phyloP scores from a whole-genome alignment of 1,284 basidiomycete species.

The Singerocomus inundabilis region DNA sequence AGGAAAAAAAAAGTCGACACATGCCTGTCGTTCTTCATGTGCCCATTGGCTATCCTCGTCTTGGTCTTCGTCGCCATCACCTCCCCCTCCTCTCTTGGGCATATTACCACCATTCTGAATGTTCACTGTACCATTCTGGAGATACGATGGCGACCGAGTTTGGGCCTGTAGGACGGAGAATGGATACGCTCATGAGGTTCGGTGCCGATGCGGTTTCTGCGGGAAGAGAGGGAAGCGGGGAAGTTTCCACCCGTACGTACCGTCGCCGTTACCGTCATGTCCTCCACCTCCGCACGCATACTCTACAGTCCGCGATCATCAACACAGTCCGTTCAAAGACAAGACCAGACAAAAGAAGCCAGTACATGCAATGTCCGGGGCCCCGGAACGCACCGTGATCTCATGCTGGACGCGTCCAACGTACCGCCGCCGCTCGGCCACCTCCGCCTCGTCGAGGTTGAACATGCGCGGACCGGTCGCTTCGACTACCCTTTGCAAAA shows the following conservation, averaged over 20 bases:
- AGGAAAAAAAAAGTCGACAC: constrained; percentile 9
- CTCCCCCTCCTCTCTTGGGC: too few species aligned
- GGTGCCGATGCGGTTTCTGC: too few species aligned
- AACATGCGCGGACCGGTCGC: constrained; percentile 80
- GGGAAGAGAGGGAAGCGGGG: too few species aligned
- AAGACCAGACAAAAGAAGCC: too few species aligned
- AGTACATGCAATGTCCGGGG: too few species aligned
- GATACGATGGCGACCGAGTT: too few species aligned
- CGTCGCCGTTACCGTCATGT: constrained; percentile 24
- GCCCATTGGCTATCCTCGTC: constrained; percentile 79
- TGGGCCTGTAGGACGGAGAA: too few species aligned
- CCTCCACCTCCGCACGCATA: constrained; percentile 56
- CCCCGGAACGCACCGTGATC: constrained; percentile 79
- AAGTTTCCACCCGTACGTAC: too few species aligned
- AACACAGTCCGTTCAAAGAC: too few species aligned
- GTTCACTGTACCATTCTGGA: too few species aligned
- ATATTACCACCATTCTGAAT: too few species aligned
- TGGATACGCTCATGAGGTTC: too few species aligned
- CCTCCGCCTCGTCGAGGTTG: constrained; percentile 73
- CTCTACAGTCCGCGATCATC: constrained; percentile 51
- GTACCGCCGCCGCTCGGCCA: constrained; percentile 69
- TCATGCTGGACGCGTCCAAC: constrained; percentile 70
- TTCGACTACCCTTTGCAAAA: constrained; percentile 67
- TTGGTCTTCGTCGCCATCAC: constrained; percentile 43
- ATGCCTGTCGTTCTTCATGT: constrained; percentile 77